Percentiles rank a stretch among this genome's conserved stretches.
Conservation (phyloP, 805 yeast species). For the Scheffersomyces lignosus region DNA sequence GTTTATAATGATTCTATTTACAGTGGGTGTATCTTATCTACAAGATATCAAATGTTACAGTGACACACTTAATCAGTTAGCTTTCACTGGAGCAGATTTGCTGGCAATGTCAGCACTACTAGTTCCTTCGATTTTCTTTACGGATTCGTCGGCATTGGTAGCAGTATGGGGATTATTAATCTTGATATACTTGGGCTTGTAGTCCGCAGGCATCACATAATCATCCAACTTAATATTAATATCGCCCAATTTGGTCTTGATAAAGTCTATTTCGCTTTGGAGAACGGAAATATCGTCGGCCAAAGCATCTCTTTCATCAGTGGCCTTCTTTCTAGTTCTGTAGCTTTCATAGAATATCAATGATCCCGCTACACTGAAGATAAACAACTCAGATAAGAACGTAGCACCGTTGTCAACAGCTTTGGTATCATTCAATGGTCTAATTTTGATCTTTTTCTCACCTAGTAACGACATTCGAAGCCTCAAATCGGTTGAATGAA, state of each 20-base stretch:
- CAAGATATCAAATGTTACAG: too few relatives aligned
- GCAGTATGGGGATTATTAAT: too few relatives aligned
- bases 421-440: conserved; percentile 78
- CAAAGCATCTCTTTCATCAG: conserved; percentile 58
- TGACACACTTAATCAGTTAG: too few relatives aligned
- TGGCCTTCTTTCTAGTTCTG: conserved; percentile 65
- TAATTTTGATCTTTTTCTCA: conserved; percentile 51
- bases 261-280: conserved; percentile 66
- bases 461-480: conserved; percentile 63
- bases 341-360: conserved; percentile 70
- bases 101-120: too few relatives aligned
- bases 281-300: conserved; percentile 71
- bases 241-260: conserved; percentile 49
- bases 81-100: too few relatives aligned
- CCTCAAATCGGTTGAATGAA: conserved; percentile 65
- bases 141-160: too few relatives aligned
- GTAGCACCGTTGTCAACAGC: conserved; percentile 85
- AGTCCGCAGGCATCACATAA: conserved; percentile 47
- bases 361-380: conserved; percentile 79
- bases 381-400: conserved; percentile 72
- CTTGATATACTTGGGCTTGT: conserved; percentile 46
- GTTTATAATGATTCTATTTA: too few relatives aligned
- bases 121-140: too few relatives aligned
- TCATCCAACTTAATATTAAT: conserved; percentile 46
- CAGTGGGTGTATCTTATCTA: too few relatives aligned